A percentile compares a stretch with the other conserved stretches of the same genome.
These are phyloP conservation scores for Nemania serpens DNA, from an alignment of 2,329 filamentous ascomycete species.

Conservation along the genomic window DNA sequence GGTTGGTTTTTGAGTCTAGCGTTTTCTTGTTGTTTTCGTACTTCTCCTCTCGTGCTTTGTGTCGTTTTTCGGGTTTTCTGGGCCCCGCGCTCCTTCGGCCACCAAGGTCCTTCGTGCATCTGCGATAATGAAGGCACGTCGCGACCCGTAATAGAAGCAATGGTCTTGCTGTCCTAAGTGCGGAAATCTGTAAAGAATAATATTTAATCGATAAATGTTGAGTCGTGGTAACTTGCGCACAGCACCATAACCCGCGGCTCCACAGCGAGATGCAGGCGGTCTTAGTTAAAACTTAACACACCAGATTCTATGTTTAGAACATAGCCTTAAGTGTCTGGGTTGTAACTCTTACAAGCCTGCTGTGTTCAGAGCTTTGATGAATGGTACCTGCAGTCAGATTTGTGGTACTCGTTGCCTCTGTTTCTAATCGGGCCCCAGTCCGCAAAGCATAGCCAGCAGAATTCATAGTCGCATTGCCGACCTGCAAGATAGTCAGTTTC, in stretches of 20 bases:
- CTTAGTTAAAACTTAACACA: too few relatives aligned
- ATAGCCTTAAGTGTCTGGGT: not conserved
- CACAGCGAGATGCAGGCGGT: too few relatives aligned
- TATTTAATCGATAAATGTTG: too few relatives aligned
- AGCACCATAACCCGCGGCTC: too few relatives aligned
- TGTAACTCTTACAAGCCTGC: not conserved
- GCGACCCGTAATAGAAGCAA: not conserved
- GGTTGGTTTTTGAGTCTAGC: too few relatives aligned
- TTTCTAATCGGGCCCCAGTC: constrained; percentile 1
- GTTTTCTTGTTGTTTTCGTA: too few relatives aligned
- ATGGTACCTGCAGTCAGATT: not conserved
- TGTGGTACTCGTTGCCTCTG: not conserved
- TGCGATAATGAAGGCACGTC: not conserved
- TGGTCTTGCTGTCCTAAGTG: not conserved
- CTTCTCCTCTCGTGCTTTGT: too few relatives aligned
- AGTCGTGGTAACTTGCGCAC: too few relatives aligned
- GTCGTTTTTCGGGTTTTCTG: too few relatives aligned
- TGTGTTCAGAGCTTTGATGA: not conserved
- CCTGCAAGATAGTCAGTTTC: not conserved
- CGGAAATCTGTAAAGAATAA: too few relatives aligned
- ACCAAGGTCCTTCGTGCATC: not conserved
- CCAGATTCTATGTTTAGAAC: not conserved
- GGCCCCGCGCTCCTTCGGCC: too few relatives aligned
- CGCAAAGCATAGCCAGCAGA: constrained; percentile 5
- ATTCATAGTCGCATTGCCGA: constrained; percentile 1